Evolutionary conservation across 2,329 filamentous ascomycete genomes (phyloP).

Genomic region (Teratosphaeria gauchensis): DNA sequence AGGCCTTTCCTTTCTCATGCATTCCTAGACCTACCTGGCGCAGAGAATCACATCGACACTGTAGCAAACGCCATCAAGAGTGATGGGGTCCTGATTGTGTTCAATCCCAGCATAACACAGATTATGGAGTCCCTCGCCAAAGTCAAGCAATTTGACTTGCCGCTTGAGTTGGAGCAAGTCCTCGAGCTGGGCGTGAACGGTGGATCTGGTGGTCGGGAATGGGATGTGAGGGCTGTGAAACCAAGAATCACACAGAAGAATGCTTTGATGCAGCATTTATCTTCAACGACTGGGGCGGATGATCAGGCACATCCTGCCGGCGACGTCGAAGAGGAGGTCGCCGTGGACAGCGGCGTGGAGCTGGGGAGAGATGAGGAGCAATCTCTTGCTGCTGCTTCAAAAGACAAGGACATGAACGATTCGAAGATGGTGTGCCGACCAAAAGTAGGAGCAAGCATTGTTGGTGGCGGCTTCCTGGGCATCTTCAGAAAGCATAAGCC

Average conservation of each 20-base stretch:
- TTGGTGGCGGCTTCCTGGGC: constrained; percentile 31
- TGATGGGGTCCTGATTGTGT: constrained; percentile 58
- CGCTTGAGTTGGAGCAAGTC: constrained; percentile 49
- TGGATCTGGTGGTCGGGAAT: constrained; percentile 48
- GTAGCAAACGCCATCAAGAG: constrained; percentile 51
- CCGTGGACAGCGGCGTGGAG: constrained; percentile 1
- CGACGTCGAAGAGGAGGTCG: neutral
- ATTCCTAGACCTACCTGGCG: constrained; percentile 62
- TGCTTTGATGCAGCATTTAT: neutral
- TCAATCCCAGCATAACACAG: constrained; percentile 70
- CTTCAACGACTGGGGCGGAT: neutral
- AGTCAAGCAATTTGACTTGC: constrained; percentile 45
- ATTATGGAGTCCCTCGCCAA: constrained; percentile 54
- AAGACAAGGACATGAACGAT: neutral
- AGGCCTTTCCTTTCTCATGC: constrained; percentile 58
- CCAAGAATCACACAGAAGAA: constrained; percentile 19
- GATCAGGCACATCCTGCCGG: neutral
- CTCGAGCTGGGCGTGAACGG: constrained; percentile 46
- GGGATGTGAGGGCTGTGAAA: constrained; percentile 50
- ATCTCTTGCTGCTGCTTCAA: neutral
- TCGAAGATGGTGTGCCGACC: constrained; percentile 28
- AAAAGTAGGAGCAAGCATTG: constrained; percentile 29
- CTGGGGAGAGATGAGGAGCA: neutral
- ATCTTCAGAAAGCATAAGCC: constrained; percentile 22
- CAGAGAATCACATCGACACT: constrained; percentile 43